These are phyloP conservation scores for Aspergillus oerlinghausenensis DNA, from an alignment of 2,329 filamentous ascomycete genomes.

Conservation along the genomic window DNA sequence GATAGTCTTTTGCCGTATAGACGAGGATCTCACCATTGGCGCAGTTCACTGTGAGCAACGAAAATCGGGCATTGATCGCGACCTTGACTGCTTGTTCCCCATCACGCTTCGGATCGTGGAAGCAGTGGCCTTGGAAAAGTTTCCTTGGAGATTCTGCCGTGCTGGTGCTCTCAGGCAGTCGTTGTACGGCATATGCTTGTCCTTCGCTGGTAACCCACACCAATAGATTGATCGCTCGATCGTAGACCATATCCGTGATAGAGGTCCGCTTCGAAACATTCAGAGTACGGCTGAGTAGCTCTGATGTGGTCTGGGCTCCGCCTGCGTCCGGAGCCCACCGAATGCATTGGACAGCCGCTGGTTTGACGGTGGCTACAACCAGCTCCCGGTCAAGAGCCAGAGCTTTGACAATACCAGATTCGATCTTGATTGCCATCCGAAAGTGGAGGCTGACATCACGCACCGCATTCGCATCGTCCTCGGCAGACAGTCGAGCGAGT, in stretches of 20 bases:
- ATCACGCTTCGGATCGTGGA: slow-evolving; percentile 66
- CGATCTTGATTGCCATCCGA: slow-evolving; percentile 95
- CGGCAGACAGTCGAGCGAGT: slow-evolving; percentile 53
- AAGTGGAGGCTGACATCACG: slow-evolving; percentile 87
- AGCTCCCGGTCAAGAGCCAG: slow-evolving; percentile 89
- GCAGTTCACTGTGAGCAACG: slow-evolving; percentile 82
- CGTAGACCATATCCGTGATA: slow-evolving; percentile 82
- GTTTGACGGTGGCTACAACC: slow-evolving; percentile 84
- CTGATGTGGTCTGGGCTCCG: slow-evolving; percentile 82
- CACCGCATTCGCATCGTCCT: slow-evolving; percentile 77
- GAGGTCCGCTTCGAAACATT: slow-evolving; percentile 76
- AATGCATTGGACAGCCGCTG: slow-evolving; percentile 94
- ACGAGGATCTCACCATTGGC: slow-evolving; percentile 73
- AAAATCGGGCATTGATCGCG: slow-evolving; percentile 91
- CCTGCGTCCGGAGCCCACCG: slow-evolving; percentile 82
- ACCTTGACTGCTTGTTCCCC: slow-evolving; percentile 64
- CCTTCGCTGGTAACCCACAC: slow-evolving; percentile 91
- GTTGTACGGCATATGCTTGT: slow-evolving; percentile 84
- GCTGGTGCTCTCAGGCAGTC: slow-evolving; percentile 45
- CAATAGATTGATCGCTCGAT: slow-evolving; percentile 91
- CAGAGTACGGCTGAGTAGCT: slow-evolving; percentile 79
- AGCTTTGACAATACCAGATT: slow-evolving; percentile 85
- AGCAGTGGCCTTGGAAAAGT: slow-evolving; percentile 86
- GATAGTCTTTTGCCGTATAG: slow-evolving; percentile 91
- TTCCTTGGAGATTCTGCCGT: slow-evolving; percentile 50